Evolutionary conservation across 495 filamentous ascomycete species (phyloP).

Genomic region (Thozetella sp.): DNA sequence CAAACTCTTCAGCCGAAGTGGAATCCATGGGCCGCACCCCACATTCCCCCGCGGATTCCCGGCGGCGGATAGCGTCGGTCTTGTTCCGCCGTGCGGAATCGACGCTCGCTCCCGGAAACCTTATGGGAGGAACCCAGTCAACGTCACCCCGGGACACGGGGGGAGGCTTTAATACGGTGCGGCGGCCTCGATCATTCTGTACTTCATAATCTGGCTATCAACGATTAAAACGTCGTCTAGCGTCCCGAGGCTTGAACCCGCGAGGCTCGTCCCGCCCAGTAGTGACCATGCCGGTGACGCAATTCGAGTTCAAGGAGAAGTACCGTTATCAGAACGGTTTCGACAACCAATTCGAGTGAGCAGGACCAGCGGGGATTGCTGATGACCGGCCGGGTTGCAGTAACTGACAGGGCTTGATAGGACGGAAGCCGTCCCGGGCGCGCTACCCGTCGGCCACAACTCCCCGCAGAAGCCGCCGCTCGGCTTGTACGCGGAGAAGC

Average conservation of each 20-base stretch:
- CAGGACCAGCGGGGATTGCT: not conserved
- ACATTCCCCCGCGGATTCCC: not conserved
- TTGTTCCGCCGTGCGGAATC: not conserved
- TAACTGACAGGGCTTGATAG: conserved; percentile 17
- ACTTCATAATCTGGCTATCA: no score
- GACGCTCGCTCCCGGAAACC: not conserved
- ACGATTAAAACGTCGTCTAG: not conserved
- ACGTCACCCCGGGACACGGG: not conserved
- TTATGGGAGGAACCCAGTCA: not conserved
- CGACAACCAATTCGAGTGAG: conserved; percentile 64
- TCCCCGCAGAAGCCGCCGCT: conserved; percentile 85
- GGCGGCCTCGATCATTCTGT: no score
- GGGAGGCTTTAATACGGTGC: not conserved
- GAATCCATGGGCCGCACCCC: not conserved
- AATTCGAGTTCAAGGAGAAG: conserved; percentile 55
- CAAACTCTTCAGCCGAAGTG: no score
- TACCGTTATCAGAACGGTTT: conserved; percentile 73
- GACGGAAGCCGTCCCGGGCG: conserved; percentile 45
- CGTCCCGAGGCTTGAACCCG: not conserved
- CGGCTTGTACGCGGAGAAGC: conserved; percentile 90
- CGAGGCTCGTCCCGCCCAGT: not conserved
- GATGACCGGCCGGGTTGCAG: not conserved
- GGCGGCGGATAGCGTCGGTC: not conserved
- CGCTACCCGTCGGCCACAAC: conserved; percentile 68
- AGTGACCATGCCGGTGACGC: conserved; percentile 57